A percentile compares a stretch with the other conserved stretches of the same genome.
phyloP scores from a whole-genome alignment of 805 yeast species.

The Metschnikowia continentalis region DNA sequence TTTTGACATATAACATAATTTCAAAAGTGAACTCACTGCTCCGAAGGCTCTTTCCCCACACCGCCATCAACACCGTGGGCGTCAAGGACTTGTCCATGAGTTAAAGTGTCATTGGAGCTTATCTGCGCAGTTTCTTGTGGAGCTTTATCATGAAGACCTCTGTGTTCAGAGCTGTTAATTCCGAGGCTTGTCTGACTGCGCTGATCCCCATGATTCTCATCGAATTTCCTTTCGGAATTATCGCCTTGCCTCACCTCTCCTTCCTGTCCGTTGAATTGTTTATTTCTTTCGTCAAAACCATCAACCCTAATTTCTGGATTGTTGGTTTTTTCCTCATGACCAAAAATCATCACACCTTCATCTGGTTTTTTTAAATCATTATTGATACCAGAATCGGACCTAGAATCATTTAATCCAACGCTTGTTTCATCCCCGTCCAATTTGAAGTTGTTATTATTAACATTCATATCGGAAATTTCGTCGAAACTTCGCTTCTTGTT shows the following conservation, averaged over 20 bases:
- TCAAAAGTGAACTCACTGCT: not conserved
- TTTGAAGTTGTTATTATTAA: not conserved
- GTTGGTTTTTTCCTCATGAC: not conserved
- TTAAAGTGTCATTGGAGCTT: not conserved
- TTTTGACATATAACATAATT: not conserved
- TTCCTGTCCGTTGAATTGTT: not conserved
- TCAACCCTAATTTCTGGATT: not conserved
- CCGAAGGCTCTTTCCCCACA: not conserved
- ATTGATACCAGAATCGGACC: not conserved
- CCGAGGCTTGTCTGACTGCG: not conserved
- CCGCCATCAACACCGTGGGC: not conserved
- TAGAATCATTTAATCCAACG: not conserved
- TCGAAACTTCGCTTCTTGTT: conserved; percentile 5
- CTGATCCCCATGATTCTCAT: not conserved
- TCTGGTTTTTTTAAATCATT: not conserved
- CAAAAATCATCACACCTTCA: not conserved
- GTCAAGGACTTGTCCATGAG: not conserved
- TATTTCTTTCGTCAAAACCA: not conserved
- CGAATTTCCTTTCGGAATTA: not conserved
- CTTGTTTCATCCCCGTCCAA: not conserved
- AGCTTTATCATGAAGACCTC: not conserved
- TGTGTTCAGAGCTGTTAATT: not conserved
- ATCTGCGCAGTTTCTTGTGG: not conserved
- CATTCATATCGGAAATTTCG: not conserved
- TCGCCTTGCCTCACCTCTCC: not conserved